Evolutionary conservation across 192 early-diverging fungal genomes (phyloP).

Genomic region (Cladochytrium replicatum): DNA sequence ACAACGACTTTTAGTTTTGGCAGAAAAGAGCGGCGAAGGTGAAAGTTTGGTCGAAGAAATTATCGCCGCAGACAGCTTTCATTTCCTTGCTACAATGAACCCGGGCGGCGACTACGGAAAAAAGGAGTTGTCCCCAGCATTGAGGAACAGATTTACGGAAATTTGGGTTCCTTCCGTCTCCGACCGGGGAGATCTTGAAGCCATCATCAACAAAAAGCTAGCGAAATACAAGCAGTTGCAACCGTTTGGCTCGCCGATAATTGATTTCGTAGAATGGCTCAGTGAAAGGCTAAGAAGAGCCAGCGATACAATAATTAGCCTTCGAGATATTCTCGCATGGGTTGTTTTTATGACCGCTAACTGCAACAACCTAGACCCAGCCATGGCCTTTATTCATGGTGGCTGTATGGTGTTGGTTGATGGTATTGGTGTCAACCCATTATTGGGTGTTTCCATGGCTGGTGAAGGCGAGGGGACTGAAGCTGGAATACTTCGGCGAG

Average conservation of each 20-base stretch:
- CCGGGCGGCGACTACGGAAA: constrained; percentile 99
- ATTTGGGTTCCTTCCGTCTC: constrained; percentile 89
- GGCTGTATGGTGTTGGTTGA: constrained; percentile 86
- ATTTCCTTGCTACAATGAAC: constrained; percentile 98
- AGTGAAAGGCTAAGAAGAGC: constrained; percentile 46
- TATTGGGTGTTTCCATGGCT: constrained; percentile 26
- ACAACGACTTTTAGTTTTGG: constrained; percentile 67
- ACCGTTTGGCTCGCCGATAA: constrained; percentile 37
- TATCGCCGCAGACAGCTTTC: constrained; percentile 58
- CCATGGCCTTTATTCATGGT: constrained; percentile 72
- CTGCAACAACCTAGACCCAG: constrained; percentile 23
- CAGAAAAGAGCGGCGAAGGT: constrained; percentile 69
- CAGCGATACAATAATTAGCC: constrained; percentile 46
- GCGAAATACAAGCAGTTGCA: background rate
- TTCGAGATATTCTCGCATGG: constrained; percentile 93
- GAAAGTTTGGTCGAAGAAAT: constrained; percentile 63
- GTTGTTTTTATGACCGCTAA: constrained; percentile 66
- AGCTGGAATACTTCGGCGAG: constrained; percentile 7
- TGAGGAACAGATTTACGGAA: constrained; percentile 96
- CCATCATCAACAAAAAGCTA: constrained; percentile 30
- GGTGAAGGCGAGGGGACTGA: no score
- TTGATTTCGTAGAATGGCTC: constrained; percentile 80
- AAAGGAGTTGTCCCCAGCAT: constrained; percentile 92
- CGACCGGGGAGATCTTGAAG: constrained; percentile 61
- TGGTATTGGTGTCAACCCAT: constrained; percentile 73